Percentiles rank a stretch among this genome's conserved stretches.
These are phyloP conservation scores for Phanerochaete carnosa DNA, from an alignment of 768 basidiomycete genomes.

Conservation along the genomic window DNA sequence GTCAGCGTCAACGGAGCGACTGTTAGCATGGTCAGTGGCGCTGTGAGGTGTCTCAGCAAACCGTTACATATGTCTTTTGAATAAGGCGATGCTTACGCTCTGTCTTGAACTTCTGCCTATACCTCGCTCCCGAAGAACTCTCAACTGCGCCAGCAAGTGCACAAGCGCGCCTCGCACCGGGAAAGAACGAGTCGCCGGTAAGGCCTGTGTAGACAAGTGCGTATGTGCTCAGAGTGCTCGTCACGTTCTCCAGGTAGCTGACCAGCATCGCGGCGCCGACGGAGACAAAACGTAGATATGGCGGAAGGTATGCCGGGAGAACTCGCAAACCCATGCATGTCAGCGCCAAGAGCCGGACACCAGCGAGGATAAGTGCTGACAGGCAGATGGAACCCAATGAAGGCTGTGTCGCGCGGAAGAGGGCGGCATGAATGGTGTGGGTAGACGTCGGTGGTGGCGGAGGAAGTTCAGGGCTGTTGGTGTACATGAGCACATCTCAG, in stretches of 20 bases:
- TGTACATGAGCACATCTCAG: constrained; percentile 2
- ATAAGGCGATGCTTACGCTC: constrained; percentile 46
- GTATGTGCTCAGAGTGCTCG: constrained; percentile 56
- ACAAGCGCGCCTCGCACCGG: constrained; percentile 52
- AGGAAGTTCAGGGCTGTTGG: constrained; percentile 24
- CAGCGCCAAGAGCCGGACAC: constrained; percentile 57
- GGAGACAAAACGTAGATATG: constrained; percentile 39
- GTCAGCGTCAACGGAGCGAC: constrained; percentile 77
- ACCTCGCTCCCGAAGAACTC: constrained; percentile 35
- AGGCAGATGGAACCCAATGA: constrained; percentile 80
- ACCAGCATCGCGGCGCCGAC: constrained; percentile 36
- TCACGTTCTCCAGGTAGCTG: constrained; percentile 41
- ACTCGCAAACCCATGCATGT: constrained; percentile 48
- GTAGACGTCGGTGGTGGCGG: constrained; percentile 52
- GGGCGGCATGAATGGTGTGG: constrained; percentile 71
- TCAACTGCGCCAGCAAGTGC: constrained; percentile 57
- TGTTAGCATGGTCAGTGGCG: constrained; percentile 69
- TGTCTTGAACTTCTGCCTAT: constrained; percentile 45
- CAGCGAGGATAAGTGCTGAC: constrained; percentile 72
- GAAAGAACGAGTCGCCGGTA: constrained; percentile 50
- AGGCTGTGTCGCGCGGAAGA: constrained; percentile 75
- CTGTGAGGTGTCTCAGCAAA: constrained; percentile 25
- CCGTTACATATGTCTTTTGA: background rate
- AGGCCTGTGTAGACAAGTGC: constrained; percentile 53
- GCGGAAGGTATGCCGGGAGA: constrained; percentile 52